phyloP scores from a whole-genome alignment of 768 basidiomycete genomes.

The Boletus subcaerulescens region DNA sequence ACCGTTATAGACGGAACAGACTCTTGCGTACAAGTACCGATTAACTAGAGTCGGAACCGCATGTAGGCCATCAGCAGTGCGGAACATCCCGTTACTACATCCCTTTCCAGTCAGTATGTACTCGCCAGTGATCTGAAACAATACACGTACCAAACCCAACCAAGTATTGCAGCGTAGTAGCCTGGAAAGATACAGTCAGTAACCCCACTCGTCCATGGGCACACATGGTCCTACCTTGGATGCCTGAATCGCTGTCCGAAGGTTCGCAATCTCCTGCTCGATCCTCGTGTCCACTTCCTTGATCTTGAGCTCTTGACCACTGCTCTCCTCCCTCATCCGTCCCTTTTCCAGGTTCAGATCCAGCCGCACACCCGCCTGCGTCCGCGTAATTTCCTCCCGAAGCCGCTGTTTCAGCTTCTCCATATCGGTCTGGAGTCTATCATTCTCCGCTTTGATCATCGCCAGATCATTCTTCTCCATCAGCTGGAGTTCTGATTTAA shows the following conservation, averaged over 20 bases:
- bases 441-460: conserved; percentile 94
- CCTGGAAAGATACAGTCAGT: conserved; percentile 38
- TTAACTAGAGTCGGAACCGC: conserved; percentile 51
- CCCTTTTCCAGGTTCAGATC: conserved; percentile 98
- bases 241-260: conserved; percentile 80
- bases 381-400: conserved; percentile 86
- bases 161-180: conserved; percentile 82
- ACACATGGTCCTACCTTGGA: conserved; percentile 56
- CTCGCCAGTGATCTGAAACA: neutral
- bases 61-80: conserved; percentile 86
- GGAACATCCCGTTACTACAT: conserved; percentile 76
- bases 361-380: conserved; percentile 89
- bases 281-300: conserved; percentile 97
- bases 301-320: conserved; percentile 90
- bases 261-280: conserved; percentile 89
- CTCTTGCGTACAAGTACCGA: neutral
- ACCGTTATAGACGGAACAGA: conserved; percentile 1
- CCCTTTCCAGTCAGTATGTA: conserved; percentile 5
- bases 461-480: conserved; percentile 97
- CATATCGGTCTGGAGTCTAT: conserved; percentile 85
- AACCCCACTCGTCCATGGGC: neutral
- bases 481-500: conserved; percentile 93
- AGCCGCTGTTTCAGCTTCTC: conserved; percentile 94
- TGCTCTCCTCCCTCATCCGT: conserved; percentile 89
- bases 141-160: conserved; percentile 74